Evolutionary conservation across 225 moss, liverwort and hornwort species (phyloP).

Genomic region (Antitrichia curtipendula): DNA sequence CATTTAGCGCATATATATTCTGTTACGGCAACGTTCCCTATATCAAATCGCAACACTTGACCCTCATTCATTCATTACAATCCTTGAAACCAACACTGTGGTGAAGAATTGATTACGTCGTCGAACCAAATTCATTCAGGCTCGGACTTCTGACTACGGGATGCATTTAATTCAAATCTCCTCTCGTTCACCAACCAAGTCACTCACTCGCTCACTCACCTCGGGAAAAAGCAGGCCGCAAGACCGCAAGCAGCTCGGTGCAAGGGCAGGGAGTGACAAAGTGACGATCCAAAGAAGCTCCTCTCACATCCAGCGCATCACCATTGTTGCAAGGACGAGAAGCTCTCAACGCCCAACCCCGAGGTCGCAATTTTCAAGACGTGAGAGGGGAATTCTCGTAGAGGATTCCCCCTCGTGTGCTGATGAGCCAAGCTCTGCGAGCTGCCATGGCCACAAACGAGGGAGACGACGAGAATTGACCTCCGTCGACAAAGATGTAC

Average conservation of each 20-base stretch:
- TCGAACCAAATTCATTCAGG: neutral
- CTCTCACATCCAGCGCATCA: neutral
- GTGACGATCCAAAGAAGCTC: conserved; percentile 37
- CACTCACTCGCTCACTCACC: neutral
- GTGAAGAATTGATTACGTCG: neutral
- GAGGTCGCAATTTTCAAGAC: neutral
- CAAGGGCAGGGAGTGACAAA: conserved; percentile 51
- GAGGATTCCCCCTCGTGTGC: neutral
- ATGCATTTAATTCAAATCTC: neutral
- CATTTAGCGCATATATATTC: neutral
- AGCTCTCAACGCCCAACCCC: neutral
- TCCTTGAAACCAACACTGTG: neutral
- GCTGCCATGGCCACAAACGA: neutral
- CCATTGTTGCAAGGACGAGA: neutral
- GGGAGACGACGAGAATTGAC: neutral
- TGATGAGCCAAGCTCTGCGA: neutral
- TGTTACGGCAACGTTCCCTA: neutral
- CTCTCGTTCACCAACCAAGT: neutral
- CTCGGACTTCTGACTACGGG: neutral
- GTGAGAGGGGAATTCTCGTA: neutral
- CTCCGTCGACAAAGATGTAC: neutral
- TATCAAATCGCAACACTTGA: neutral
- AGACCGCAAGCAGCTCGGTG: conserved; percentile 25
- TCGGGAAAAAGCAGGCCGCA: conserved; percentile 51
- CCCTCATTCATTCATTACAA: neutral